Evolutionary conservation across 2,329 filamentous ascomycete genomes (phyloP), one percentile per base, ranked within the genome.

Genomic region (Neurospora sp.): DNA sequence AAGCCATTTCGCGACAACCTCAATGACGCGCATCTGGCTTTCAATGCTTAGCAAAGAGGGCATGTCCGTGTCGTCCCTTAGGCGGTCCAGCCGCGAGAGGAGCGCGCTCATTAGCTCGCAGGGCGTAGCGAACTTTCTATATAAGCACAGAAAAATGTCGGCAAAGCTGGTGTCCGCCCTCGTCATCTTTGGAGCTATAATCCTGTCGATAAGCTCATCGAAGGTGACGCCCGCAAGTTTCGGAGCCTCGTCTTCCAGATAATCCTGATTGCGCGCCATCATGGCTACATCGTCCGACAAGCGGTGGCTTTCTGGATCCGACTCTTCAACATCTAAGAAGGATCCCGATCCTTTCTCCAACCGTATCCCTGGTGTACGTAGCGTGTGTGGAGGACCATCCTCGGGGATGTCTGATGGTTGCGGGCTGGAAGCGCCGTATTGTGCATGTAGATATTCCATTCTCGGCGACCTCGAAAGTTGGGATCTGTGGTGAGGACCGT

Each of bases 121-220:
- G 0, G 96, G 96, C 1, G 94, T 88, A 4, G 93, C 91, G 78
- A 99, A 98, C 79, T 96, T 96, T 72, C 96, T 91, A 80, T 98
- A 98, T 15, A 98, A 83, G 73, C 95, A 97, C 38, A 98, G 84
- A 76, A 98, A 98, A 19, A 97, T 89, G 65, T 93, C 89, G 1
- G 88, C 87, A 77, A 97, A 99, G 79, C 97, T 97, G 70, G 87
- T 86, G 77, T 98, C 96, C n/a, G 90, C 86, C 77, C 92, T 93
- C 37, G 92, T 93, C 82, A 95, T 90, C 41, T 92, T 92, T 72
- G 92, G 87, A 0, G 90, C 87, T 33, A 98, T 85, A 52, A 99
- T 85, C n/a, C 93, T 90, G 79, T 97, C 93, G 23, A 98, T 92
- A 4, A 96, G 82, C 69, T 93, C 91, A 71, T 91, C 89, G 74